Evolutionary conservation across 257 asterid genomes (phyloP), one percentile per base, ranked within the genome.

Genomic region (Capsicum chinense): DNA sequence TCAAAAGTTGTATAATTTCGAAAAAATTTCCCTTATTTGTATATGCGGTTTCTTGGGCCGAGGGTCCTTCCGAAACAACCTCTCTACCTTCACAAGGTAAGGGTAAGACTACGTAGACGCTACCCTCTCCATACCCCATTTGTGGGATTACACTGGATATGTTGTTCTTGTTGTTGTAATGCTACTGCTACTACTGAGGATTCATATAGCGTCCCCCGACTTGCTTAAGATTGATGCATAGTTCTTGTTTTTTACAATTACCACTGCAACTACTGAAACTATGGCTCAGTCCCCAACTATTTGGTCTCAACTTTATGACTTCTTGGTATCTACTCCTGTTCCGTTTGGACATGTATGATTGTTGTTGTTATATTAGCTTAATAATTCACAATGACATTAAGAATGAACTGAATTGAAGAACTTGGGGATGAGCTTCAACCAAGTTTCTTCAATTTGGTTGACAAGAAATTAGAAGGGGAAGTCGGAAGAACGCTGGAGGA

Each of bases 401-500:
- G 10, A 66, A 33, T 66, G 73, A 66, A 26, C 11, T 66, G 10
- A 14, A 12, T 66, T 66, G 73, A 66, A 66, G 48, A 66, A 66
- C 42, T 66, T 13, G n/a, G 10, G n/a, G 5, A 66, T 66, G 48
- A 2, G 73, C 10, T 66, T 3, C 7, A 33, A 12, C 73, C 73
- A 9, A 62, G 26, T 26, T 66, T 26, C 48, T 66, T 66, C 73
- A 12, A 66, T 66, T 66, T 33, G 48, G 73, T 13, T 66, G 47
- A 5, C n/a, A 0, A 19, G 47, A 33, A 2, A 66, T 11, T 33
- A 26, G n/a, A 35, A 66, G 47, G 73, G 73, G n/a, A 66, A 35
- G 73, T 66, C 35, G 73, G 82, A 64, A 47, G 73, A 9, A 66
- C 13, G 73, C 35, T 66, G 73, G 82, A 64, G 85, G 79, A 19